Conservation (phyloP, 108 stramenopile genomes). For the Skeletonema tropicum region DNA sequence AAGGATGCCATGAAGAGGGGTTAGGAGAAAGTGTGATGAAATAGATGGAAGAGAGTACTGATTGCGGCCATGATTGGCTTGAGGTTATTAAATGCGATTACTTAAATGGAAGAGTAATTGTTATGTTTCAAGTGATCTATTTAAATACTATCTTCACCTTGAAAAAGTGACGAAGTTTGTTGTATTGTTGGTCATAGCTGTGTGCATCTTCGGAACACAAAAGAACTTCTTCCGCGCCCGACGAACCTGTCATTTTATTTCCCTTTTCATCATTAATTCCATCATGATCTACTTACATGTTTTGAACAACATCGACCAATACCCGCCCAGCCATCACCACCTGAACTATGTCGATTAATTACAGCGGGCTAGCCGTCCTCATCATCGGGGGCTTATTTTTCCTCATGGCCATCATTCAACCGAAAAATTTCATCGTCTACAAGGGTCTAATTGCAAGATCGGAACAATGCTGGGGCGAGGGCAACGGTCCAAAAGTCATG, state of each 20-base stretch:
- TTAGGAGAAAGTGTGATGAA: slow-evolving; percentile 24
- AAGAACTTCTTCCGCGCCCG: too few relatives aligned
- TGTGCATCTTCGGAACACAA: too few relatives aligned
- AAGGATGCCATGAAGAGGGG: slow-evolving; percentile 85
- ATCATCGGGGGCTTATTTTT: slow-evolving; percentile 21
- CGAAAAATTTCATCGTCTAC: slow-evolving; percentile 18
- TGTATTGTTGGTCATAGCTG: too few relatives aligned
- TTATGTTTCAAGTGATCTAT: not conserved
- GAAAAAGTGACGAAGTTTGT: too few relatives aligned
- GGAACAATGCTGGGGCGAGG: not conserved
- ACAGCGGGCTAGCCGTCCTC: slow-evolving; percentile 10
- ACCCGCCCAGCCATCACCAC: not conserved
- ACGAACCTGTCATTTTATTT: too few relatives aligned
- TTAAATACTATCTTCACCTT: too few relatives aligned
- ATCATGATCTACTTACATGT: too few relatives aligned
- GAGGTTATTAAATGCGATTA: not conserved
- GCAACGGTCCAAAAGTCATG: slow-evolving; percentile 9
- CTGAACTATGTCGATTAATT: slow-evolving; percentile 1
- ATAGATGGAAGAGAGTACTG: not conserved
- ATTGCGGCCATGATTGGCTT: not conserved
- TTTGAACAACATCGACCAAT: too few relatives aligned
- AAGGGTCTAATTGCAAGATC: slow-evolving; percentile 14
- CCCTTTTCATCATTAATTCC: too few relatives aligned
- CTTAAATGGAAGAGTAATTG: not conserved
- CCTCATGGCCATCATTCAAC: slow-evolving; percentile 21